Conservation (phyloP, 495 filamentous ascomycete genomes). For the Penicillium waksmanii region DNA sequence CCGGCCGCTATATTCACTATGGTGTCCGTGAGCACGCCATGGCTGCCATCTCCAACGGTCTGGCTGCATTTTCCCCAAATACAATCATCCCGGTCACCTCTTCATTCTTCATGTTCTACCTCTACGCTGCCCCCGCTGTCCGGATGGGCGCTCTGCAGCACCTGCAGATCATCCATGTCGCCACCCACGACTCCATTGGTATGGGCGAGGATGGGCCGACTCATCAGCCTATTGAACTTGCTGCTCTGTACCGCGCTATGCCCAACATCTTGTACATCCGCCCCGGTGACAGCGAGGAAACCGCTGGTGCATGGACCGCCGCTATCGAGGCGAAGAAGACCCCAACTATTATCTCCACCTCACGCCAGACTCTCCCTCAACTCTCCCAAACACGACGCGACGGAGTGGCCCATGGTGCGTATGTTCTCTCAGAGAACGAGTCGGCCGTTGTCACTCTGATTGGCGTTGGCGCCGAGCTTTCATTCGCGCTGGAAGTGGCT, state of each 20-base stretch:
- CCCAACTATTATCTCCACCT: conserved; percentile 52
- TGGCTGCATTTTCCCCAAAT: conserved; percentile 53
- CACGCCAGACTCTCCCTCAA: conserved; percentile 50
- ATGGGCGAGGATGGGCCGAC: conserved; percentile 64
- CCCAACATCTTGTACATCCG: conserved; percentile 63
- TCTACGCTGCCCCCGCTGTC: conserved; percentile 60
- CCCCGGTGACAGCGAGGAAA: conserved; percentile 60
- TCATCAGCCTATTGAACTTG: conserved; percentile 63
- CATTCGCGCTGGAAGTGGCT: conserved; percentile 47
- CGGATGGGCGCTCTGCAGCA: conserved; percentile 62
- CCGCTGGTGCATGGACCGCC: conserved; percentile 55
- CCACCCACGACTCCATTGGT: conserved; percentile 64
- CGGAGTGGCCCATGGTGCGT: conserved; percentile 47
- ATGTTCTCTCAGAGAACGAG: conserved; percentile 49
- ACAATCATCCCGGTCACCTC: conserved; percentile 58
- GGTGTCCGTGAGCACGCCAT: conserved; percentile 58
- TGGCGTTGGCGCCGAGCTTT: conserved; percentile 52
- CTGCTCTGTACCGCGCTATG: conserved; percentile 61
- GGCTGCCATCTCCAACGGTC: conserved; percentile 54
- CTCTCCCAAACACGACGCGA: conserved; percentile 44
- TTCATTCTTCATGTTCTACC: conserved; percentile 66
- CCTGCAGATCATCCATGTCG: conserved; percentile 60
- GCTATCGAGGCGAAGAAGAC: conserved; percentile 51
- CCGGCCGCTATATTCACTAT: conserved; percentile 54
- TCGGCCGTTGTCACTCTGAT: conserved; percentile 51